Evolutionary conservation across 805 yeast species (phyloP), one percentile per base, ranked within the genome.

Genomic region (Grigorovia jiainica): DNA sequence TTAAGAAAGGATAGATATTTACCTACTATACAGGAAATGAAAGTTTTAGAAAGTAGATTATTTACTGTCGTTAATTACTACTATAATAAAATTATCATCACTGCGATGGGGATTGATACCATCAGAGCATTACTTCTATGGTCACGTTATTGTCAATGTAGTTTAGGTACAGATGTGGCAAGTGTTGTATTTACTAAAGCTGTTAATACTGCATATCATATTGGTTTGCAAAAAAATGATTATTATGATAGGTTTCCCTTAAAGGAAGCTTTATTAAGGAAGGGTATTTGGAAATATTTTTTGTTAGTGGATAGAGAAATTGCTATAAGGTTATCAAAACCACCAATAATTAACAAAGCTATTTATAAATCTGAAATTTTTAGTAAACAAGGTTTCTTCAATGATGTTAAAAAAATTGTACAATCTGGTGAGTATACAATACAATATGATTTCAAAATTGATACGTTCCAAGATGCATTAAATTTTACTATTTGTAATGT

Each of bases 181-280:
- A 65, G 60, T 43, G 55, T 63, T 35, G 44, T 75, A 16, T 52
- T 67, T 3, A 54, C 74, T 1, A 63, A 68, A 5, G 73, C 76
- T 5, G 64, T 71, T 9, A 60, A 78, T 44, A 66, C 67, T 40
- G 78, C 79, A 0, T 71, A 68, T 40, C 76, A 72, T 27, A 49
- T 76, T 48, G 84, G 84, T 0, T 60, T 80, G 4, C 74, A 78
- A 47, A 60, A 77, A 37, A 56, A 56, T 4, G 81, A 76, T 38
- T 48, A 70, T 1, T 65, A 67, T 41, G 49, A 57, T 3, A 64
- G 67, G 1, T 40, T 40, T 7, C 44, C 72, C 11, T 32, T 58
- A 1, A 51, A 48, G 0, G 56, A 51, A 4, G 77, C 73, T 31
- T 54, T 60, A 1, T 51, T 56, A 4, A 63, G 75, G 15, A 51